Evolutionary conservation across 148 eudicot species (phyloP), one percentile per base, ranked within the genome.

Genomic region (Pouteria glomerata): DNA sequence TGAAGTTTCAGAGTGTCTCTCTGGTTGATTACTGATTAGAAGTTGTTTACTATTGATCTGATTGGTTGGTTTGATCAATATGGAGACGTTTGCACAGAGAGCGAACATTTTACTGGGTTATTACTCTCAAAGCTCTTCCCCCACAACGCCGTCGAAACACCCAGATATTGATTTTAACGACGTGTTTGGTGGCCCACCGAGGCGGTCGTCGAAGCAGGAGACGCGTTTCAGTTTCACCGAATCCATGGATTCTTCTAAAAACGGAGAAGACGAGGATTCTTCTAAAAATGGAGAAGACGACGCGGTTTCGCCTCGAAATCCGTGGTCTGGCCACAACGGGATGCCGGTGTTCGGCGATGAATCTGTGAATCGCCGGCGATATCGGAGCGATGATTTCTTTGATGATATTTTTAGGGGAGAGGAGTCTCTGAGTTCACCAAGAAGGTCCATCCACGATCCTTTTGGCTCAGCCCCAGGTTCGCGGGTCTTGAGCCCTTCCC

Each of bases 161-260:
- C 68, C 84, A 12, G 97, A 89, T 21, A 74, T 89, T 26, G 97
- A 93, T 77, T 93, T 93, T 39, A 79, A 85, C 42, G 98, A 93
- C 57, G 98, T 93, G 2, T 93, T 93, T 68, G 98, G 98, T 5
- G 98, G 98, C 12, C 98, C 98, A 24, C 98, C 98, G 1, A 79
- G 89, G 83, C 79, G 91, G 47, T 83, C 77, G 39, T 81, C 93
- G 35, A 57, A 66, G 61, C 89, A 81, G 19, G 94, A 88, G 70
- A 68, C 27, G 59, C 74, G 82, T n/a, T 66, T 69, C 78, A 71
- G 81, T 58, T 80, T 72, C 27, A 59, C 66, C 1, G 73, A 77
- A 30, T 42, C 75, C 26, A 24, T 48, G 61, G 74, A 74, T 24
- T 47, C 50, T 31, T 42, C 52, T n/a, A 27, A 47, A 0, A 47